These are phyloP conservation scores for Russula emetica DNA, from an alignment of 768 basidiomycete species.

Conservation along the genomic window DNA sequence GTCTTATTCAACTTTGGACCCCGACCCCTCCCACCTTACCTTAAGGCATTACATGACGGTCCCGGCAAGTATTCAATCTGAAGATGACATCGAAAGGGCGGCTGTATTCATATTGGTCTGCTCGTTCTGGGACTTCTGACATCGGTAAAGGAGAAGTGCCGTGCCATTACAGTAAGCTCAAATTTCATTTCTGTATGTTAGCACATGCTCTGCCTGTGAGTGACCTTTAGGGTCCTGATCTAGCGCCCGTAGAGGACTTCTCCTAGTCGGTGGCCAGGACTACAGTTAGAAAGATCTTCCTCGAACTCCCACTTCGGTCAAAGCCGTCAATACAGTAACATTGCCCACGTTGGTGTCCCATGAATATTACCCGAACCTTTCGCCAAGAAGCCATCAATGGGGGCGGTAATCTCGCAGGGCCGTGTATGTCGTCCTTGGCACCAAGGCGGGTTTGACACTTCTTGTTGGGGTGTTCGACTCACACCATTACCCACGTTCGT, in stretches of 20 bases:
- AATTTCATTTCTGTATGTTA: too few species aligned
- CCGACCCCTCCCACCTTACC: background rate
- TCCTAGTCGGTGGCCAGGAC: background rate
- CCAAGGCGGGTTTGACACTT: background rate
- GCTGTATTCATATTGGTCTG: too few species aligned
- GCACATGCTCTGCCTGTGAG: background rate
- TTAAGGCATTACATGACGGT: background rate
- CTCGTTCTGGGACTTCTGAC: background rate
- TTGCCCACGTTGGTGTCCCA: background rate
- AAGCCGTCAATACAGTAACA: background rate
- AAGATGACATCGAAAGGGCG: background rate
- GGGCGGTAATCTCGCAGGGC: background rate
- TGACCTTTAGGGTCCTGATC: background rate
- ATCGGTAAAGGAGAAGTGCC: background rate
- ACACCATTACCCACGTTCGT: background rate
- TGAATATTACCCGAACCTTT: background rate
- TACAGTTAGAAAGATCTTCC: background rate
- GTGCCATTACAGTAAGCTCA: too few species aligned
- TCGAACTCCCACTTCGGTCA: background rate
- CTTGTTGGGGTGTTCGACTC: background rate
- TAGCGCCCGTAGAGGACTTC: background rate
- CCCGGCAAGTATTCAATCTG: background rate
- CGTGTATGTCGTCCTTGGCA: background rate
- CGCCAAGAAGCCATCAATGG: background rate
- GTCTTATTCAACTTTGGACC: too few species aligned